Percentiles rank a stretch among this genome's conserved stretches.
Evolutionary conservation across 2,329 filamentous ascomycete genomes (phyloP).

Genomic region (Sporothrix schenckii): DNA sequence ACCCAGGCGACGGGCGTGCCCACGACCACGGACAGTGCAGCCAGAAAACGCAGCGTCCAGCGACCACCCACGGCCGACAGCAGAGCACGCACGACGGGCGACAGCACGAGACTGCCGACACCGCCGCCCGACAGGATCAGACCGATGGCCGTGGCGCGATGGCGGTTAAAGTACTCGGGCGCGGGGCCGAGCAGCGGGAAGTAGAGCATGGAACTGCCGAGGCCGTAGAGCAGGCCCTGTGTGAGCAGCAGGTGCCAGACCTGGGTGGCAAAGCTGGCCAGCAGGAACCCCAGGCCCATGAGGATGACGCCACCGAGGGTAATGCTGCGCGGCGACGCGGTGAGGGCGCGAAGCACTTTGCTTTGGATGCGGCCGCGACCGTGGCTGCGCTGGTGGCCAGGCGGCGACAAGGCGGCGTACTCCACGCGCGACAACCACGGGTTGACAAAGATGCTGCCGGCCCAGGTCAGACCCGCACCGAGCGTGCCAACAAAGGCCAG

Average conservation of each 20-base stretch:
- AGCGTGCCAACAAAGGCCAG: conserved; percentile 55
- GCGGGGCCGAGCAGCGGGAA: conserved; percentile 51
- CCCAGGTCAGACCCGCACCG: conserved; percentile 54
- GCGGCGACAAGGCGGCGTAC: conserved; percentile 33
- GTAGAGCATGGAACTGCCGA: conserved; percentile 51
- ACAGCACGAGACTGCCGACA: conserved; percentile 48
- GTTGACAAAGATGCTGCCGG: conserved; percentile 53
- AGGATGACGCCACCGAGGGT: conserved; percentile 48
- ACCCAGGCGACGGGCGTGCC: conserved; percentile 48
- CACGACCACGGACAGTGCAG: conserved; percentile 45
- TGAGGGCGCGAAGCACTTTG: background rate
- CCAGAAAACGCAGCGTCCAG: conserved; percentile 49
- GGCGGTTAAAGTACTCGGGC: conserved; percentile 54
- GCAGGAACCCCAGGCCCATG: conserved; percentile 49
- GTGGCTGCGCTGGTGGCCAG: conserved; percentile 9
- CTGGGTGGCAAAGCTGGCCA: conserved; percentile 45
- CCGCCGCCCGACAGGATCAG: conserved; percentile 51
- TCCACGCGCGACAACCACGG: conserved; percentile 51
- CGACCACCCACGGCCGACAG: conserved; percentile 49
- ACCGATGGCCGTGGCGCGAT: conserved; percentile 52
- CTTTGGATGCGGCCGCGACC: conserved; percentile 33
- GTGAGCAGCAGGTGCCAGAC: conserved; percentile 50
- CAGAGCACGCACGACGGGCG: conserved; percentile 47
- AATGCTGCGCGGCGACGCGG: conserved; percentile 41
- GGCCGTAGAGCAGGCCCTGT: conserved; percentile 49